Evolutionary conservation across 2,329 filamentous ascomycete genomes (phyloP).

Genomic region (Diplocarpon rosae): DNA sequence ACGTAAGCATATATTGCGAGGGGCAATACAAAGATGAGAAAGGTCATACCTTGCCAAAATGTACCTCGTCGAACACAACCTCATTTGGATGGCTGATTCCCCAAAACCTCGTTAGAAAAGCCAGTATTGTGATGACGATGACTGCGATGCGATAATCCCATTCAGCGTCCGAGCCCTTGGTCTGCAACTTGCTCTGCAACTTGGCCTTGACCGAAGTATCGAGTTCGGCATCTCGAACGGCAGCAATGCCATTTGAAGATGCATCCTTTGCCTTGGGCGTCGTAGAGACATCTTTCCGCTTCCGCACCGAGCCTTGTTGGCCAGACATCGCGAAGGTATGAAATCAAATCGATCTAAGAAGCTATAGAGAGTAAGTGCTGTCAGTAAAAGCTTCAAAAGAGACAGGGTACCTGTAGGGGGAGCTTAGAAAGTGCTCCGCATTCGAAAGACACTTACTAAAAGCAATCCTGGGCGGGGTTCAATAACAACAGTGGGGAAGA

Average conservation of each 20-base stretch:
- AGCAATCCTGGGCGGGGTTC: slow-evolving; percentile 7
- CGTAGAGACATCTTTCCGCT: slow-evolving; percentile 35
- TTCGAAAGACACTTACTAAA: slow-evolving; percentile 5
- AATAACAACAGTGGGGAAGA: slow-evolving; percentile 19
- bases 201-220: slow-evolving; percentile 38
- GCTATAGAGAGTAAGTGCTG: slow-evolving; percentile 1
- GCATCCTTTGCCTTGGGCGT: slow-evolving; percentile 39
- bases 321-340: slow-evolving; percentile 22
- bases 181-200: slow-evolving; percentile 17
- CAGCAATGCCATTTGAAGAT: slow-evolving; percentile 17
- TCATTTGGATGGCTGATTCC: slow-evolving; percentile 91
- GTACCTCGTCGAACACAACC: slow-evolving; percentile 97
- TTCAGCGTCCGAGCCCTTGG: slow-evolving; percentile 42
- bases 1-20: slow-evolving; percentile 5
- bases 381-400: slow-evolving; percentile 16
- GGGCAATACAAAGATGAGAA: not conserved
- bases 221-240: slow-evolving; percentile 32
- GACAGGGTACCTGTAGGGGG: slow-evolving; percentile 2
- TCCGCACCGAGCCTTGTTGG: slow-evolving; percentile 24
- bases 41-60: slow-evolving; percentile 83
- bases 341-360: slow-evolving; percentile 9
- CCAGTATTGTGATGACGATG: slow-evolving; percentile 64
- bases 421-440: not conserved
- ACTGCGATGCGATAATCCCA: slow-evolving; percentile 78
- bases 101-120: slow-evolving; percentile 90